These are phyloP conservation scores for Colletotrichum camelliae DNA, from an alignment of 2,329 filamentous ascomycete species.

Conservation along the genomic window DNA sequence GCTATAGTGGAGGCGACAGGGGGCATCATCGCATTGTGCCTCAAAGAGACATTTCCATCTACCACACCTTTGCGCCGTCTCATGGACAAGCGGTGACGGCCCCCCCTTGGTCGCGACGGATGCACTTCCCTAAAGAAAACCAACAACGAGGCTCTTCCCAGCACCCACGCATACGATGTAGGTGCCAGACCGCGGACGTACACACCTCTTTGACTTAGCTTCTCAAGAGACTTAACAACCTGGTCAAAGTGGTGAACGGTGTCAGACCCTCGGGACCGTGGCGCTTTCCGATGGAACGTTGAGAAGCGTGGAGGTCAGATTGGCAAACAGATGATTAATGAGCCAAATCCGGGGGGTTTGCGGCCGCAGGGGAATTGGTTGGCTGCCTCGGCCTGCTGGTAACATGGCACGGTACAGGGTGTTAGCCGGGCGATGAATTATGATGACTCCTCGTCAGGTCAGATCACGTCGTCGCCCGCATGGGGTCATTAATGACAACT, in stretches of 20 bases:
- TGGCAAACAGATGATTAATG: background rate
- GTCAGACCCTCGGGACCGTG: constrained; percentile 18
- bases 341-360: background rate
- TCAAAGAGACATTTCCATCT: background rate
- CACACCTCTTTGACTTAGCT: background rate
- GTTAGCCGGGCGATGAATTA: constrained; percentile 13
- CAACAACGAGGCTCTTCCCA: background rate
- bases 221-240: background rate
- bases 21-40: background rate
- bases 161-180: background rate
- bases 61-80: background rate
- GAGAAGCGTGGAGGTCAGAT: constrained; percentile 14
- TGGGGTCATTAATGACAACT: constrained; percentile 17
- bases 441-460: constrained; percentile 4
- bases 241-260: background rate
- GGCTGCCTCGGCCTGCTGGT: constrained; percentile 15
- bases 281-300: constrained; percentile 12
- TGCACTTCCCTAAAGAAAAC: background rate
- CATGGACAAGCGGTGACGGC: constrained; percentile 3
- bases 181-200: background rate
- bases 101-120: background rate
- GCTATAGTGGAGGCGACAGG: background rate
- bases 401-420: background rate
- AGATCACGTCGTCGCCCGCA: constrained; percentile 17
- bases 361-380: constrained; percentile 1